A percentile compares a stretch with the other conserved stretches of the same genome.
phyloP scores from a whole-genome alignment of 371 early-diverging fungal species.

The Lichtheimia ornata region DNA sequence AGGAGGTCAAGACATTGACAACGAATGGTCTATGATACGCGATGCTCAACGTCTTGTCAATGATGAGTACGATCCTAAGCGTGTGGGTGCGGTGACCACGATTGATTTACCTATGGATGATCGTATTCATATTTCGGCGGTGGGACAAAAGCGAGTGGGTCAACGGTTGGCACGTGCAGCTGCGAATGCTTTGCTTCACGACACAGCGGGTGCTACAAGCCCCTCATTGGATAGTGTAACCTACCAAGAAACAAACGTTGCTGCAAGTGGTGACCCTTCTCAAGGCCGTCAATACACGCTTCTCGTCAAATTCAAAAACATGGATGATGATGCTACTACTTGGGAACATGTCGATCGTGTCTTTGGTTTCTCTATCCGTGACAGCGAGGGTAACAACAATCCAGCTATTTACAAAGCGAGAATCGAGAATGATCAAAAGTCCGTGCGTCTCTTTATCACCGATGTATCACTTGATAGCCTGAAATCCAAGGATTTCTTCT shows the following conservation, averaged over 20 bases:
- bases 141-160: conserved; percentile 25
- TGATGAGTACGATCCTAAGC: background rate
- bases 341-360: conserved; percentile 6
- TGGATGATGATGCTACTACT: background rate
- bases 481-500: background rate
- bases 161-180: conserved; percentile 32
- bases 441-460: conserved; percentile 18
- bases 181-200: background rate
- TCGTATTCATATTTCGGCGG: conserved; percentile 34
- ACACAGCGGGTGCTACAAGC: background rate
- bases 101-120: conserved; percentile 41
- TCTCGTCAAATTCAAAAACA: conserved; percentile 1
- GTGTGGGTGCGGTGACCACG: conserved; percentile 3
- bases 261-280: background rate
- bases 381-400: background rate
- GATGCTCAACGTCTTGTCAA: conserved; percentile 19
- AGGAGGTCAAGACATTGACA: conserved; percentile 2
- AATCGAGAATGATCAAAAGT: conserved; percentile 6
- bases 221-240: conserved; percentile 8
- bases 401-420: conserved; percentile 16
- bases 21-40: conserved; percentile 27
- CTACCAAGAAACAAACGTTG: background rate
- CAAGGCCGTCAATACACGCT: background rate
- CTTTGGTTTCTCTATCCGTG: conserved; percentile 19
- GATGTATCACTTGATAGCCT: background rate